Conservation (phyloP, 192 early-diverging fungal genomes). For the Dissophora globulifera region DNA sequence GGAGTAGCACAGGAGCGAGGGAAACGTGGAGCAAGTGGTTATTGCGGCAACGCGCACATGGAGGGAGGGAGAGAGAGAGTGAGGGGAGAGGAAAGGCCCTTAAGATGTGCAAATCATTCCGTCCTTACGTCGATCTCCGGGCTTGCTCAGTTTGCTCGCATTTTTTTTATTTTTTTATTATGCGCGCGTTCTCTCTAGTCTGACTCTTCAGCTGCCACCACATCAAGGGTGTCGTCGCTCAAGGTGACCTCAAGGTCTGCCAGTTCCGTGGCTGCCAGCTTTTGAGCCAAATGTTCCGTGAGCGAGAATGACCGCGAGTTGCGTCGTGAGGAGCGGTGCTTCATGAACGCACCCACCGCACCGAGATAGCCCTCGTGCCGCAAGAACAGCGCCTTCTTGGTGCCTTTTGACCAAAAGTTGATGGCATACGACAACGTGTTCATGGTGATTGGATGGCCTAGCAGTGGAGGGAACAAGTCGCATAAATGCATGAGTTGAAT, state of each 20-base stretch:
- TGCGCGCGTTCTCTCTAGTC: too few relatives aligned
- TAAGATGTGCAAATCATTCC: too few relatives aligned
- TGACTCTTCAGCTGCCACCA: conserved; percentile 45
- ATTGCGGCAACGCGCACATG: too few relatives aligned
- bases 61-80: too few relatives aligned
- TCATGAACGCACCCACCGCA: conserved; percentile 83
- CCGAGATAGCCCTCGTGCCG: conserved; percentile 98
- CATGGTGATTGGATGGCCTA: conserved; percentile 96
- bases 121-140: too few relatives aligned
- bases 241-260: conserved; percentile 34
- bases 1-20: not conserved
- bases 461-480: too few relatives aligned
- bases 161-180: too few relatives aligned
- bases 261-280: conserved; percentile 23
- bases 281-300: conserved; percentile 38
- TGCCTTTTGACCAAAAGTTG: conserved; percentile 96
- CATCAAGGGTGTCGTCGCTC: conserved; percentile 48
- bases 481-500: too few relatives aligned
- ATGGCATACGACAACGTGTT: conserved; percentile 97
- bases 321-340: conserved; percentile 40
- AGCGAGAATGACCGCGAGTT: conserved; percentile 50
- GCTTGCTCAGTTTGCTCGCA: too few relatives aligned
- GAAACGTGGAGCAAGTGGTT: too few relatives aligned
- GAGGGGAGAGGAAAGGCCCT: too few relatives aligned
- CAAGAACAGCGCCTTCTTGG: conserved; percentile 93